Evolutionary conservation across 352 stramenopile species (phyloP).

Genomic region (Phytopythium litorale): DNA sequence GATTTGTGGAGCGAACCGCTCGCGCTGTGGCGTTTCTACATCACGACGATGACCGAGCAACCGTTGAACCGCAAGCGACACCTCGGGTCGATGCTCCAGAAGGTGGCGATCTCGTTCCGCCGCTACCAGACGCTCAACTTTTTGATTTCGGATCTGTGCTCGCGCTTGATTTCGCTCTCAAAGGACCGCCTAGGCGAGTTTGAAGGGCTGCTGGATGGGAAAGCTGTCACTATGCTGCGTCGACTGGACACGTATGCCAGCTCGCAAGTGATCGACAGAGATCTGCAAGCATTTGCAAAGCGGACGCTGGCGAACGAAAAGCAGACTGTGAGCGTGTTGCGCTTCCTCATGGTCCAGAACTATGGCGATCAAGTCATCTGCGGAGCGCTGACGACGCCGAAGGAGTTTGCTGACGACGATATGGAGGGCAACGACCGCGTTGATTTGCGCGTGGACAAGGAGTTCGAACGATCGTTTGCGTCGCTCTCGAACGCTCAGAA

Average conservation of each 20-base stretch:
- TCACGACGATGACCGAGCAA: constrained; percentile 45
- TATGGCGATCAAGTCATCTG: constrained; percentile 69
- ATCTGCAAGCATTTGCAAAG: constrained; percentile 44
- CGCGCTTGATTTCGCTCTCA: constrained; percentile 47
- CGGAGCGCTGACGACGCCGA: constrained; percentile 21
- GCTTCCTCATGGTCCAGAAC: constrained; percentile 77
- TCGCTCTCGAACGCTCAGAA: constrained; percentile 41
- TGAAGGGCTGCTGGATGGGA: constrained; percentile 32
- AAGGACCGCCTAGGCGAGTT: constrained; percentile 38
- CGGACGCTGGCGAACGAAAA: constrained; percentile 24
- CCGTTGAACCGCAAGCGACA: constrained; percentile 36
- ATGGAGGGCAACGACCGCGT: constrained; percentile 44
- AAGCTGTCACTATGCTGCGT: constrained; percentile 43
- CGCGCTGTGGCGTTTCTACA: constrained; percentile 69
- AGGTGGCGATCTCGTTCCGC: constrained; percentile 54
- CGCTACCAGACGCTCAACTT: constrained; percentile 78
- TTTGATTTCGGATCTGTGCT: constrained; percentile 73
- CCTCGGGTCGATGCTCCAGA: constrained; percentile 36
- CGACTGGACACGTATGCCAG: constrained; percentile 61
- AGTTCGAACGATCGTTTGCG: constrained; percentile 32
- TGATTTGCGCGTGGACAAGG: constrained; percentile 46
- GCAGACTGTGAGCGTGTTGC: constrained; percentile 40
- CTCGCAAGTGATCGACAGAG: constrained; percentile 45
- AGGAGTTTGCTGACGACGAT: constrained; percentile 43
- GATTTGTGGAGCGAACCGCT: constrained; percentile 77